Evolutionary conservation across 2,329 filamentous ascomycete genomes (phyloP), one percentile per base, ranked within the genome.

Genomic region (Zasmidium cellare): DNA sequence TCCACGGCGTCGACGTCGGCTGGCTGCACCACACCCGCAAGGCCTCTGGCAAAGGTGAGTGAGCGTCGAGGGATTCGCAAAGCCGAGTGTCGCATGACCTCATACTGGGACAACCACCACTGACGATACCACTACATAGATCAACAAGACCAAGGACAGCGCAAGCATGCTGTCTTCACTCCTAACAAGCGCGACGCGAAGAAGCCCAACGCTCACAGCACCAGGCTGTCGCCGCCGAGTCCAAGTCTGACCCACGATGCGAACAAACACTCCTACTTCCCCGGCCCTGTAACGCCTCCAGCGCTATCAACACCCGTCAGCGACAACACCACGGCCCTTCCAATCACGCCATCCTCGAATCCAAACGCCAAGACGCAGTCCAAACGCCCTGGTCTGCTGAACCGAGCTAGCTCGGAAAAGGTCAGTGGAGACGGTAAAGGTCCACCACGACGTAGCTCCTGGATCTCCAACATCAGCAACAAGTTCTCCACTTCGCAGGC

Each of bases 391-490:
- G 66, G 71, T 41, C 64, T 81, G 57, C 71, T 80, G 25, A 70
- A 69, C 64, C 76, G 79, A 56, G 64, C 61, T 44, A 77, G 73
- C 62, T 68, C 72, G 18, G 74, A 78, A 31, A 76, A 72, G 65
- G 48, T 63, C 41, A 60, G 48, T 9, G 53, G 69, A 25, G 65
- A 67, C 41, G 63, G 62, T 20, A 63, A 59, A 22, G 57, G 52
- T 16, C 72, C 66, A 55, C 57, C 64, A 12, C 84, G 91, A 63
- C 78, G 85, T 55, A 87, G 87, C 61, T 96, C 92, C 14, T 99
- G 94, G 94, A 92, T 97, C 69, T 91, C 90, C 56, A 96, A 87
- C 70, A 86, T 97, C 65, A 96, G 91, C 63, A 93, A 91, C 65
- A 97, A 96, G 72, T 96, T 97, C 77, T 92, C 90, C 2, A 68